Percentiles rank a stretch among this genome's conserved stretches.
Evolutionary conservation across 192 early-diverging fungal species (phyloP).

Genomic region (Entomortierella beljakovae): DNA sequence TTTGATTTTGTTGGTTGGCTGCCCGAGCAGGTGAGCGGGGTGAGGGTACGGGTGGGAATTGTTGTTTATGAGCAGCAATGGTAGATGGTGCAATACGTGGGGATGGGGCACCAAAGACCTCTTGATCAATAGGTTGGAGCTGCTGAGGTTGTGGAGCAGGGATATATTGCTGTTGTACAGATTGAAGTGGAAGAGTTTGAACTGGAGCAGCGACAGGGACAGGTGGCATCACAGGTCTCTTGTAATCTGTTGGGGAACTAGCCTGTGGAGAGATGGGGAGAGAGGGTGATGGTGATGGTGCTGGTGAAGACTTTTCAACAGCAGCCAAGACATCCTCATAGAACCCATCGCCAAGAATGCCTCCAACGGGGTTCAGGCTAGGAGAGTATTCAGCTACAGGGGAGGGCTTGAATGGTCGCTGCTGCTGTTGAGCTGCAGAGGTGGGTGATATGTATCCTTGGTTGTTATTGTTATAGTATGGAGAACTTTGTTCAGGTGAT

Average conservation of each 20-base stretch:
- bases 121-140: conserved; percentile 8
- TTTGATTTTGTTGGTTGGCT: background rate
- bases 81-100: conserved; percentile 32
- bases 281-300: background rate
- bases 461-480: too few relatives aligned
- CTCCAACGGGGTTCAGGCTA: background rate
- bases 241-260: background rate
- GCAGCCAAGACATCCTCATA: conserved; percentile 36
- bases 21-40: background rate
- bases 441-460: background rate
- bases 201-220: background rate
- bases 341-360: conserved; percentile 10
- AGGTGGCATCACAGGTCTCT: conserved; percentile 22
- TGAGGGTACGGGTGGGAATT: background rate
- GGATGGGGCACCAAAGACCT: conserved; percentile 42
- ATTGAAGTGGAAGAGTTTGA: conserved; percentile 1
- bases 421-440: background rate
- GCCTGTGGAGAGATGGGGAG: background rate
- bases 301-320: conserved; percentile 15
- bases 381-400: conserved; percentile 1
- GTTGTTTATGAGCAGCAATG: background rate
- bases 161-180: conserved; percentile 30
- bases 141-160: conserved; percentile 28
- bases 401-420: background rate
- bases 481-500: conserved; percentile 11